Evolutionary conservation across 306 rosid species (phyloP).

Genomic region (Abrus precatorius): DNA sequence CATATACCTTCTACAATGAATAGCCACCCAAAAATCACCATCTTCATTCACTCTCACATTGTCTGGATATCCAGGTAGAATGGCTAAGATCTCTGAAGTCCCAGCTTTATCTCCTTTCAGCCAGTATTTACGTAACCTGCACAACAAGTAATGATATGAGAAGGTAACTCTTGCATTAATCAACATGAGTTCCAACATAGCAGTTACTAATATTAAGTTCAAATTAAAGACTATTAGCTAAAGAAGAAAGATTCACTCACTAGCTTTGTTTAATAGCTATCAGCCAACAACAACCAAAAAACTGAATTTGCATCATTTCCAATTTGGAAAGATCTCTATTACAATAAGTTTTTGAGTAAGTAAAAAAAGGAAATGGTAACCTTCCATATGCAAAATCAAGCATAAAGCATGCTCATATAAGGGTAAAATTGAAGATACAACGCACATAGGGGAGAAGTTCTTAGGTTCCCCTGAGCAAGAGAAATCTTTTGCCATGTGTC

Average conservation of each 20-base stretch:
- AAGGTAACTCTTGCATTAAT: conserved; percentile 7
- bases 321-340: neutral
- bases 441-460: conserved; percentile 1
- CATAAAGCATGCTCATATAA: conserved; percentile 15
- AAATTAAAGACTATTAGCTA: neutral
- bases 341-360: neutral
- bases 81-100: conserved; percentile 75
- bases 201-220: conserved; percentile 3
- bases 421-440: neutral
- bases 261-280: neutral
- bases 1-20: conserved; percentile 66
- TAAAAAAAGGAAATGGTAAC: conserved; percentile 13
- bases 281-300: conserved; percentile 19
- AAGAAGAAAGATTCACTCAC: conserved; percentile 24
- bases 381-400: neutral
- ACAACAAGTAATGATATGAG: conserved; percentile 22
- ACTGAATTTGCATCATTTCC: conserved; percentile 18
- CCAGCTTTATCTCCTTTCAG: conserved; percentile 90
- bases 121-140: conserved; percentile 83
- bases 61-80: conserved; percentile 92
- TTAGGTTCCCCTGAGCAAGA: neutral
- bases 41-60: conserved; percentile 78
- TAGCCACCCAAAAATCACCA: conserved; percentile 92
- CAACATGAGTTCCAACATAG: conserved; percentile 31
- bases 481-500: neutral